A percentile compares a stretch with the other conserved stretches of the same genome.
phyloP scores from a whole-genome alignment of 306 rosid genomes.

The Biancaea sappan region DNA sequence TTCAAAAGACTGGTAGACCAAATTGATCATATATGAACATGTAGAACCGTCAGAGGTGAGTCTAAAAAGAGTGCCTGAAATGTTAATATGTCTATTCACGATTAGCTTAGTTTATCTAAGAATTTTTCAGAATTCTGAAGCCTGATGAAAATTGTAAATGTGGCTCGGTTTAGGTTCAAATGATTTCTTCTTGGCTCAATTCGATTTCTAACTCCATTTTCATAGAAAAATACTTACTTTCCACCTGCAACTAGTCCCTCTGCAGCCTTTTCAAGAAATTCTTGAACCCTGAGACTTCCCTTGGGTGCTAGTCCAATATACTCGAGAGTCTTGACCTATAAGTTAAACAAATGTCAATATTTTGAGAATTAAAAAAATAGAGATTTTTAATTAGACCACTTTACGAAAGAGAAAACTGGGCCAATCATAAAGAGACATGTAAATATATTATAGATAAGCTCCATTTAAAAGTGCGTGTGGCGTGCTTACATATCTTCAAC shows the following conservation, averaged over 20 bases:
- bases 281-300: slow-evolving; percentile 94
- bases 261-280: slow-evolving; percentile 89
- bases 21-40: neutral
- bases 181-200: neutral
- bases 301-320: slow-evolving; percentile 79
- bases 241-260: slow-evolving; percentile 94
- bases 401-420: neutral
- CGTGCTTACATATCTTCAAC: neutral
- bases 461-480: too few relatives aligned
- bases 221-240: slow-evolving; percentile 70
- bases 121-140: neutral
- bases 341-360: slow-evolving; percentile 10
- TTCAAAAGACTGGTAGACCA: neutral
- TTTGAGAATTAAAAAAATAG: neutral
- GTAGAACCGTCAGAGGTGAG: neutral
- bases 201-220: neutral
- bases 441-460: neutral
- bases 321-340: slow-evolving; percentile 81
- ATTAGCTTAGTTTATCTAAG: neutral
- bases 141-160: neutral
- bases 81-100: neutral
- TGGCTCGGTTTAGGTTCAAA: neutral
- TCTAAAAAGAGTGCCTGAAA: neutral
- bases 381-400: neutral
- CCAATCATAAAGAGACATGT: neutral